Evolutionary conservation across 2,329 filamentous ascomycete species (phyloP).

Genomic region (Cordyceps javanica): DNA sequence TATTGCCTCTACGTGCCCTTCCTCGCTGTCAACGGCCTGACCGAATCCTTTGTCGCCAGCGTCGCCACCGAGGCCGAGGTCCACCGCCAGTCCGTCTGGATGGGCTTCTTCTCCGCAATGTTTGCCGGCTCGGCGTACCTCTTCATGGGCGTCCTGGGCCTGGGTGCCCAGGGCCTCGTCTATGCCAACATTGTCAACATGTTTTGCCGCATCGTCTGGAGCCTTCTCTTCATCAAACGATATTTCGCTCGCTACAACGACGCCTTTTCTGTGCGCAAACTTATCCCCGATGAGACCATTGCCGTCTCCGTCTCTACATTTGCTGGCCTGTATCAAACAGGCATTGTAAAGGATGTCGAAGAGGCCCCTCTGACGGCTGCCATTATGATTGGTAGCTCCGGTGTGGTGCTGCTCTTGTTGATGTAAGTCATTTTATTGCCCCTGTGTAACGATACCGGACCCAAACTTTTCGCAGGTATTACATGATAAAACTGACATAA

Average conservation of each 20-base stretch:
- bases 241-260: slow-evolving; percentile 51
- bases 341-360: slow-evolving; percentile 20
- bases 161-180: slow-evolving; percentile 77
- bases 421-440: slow-evolving; percentile 48
- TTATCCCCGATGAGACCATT: slow-evolving; percentile 25
- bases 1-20: slow-evolving; percentile 95
- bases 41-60: slow-evolving; percentile 87
- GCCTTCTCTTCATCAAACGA: slow-evolving; percentile 59
- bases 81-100: slow-evolving; percentile 72
- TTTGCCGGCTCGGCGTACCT: slow-evolving; percentile 72
- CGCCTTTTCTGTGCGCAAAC: slow-evolving; percentile 20
- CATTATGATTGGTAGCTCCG: slow-evolving; percentile 42
- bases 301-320: slow-evolving; percentile 23
- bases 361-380: slow-evolving; percentile 29
- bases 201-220: slow-evolving; percentile 78
- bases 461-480: slow-evolving; percentile 3
- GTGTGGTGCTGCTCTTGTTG: slow-evolving; percentile 45
- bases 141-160: slow-evolving; percentile 60
- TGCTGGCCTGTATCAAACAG: slow-evolving; percentile 22
- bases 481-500: slow-evolving; percentile 7
- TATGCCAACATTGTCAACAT: slow-evolving; percentile 88
- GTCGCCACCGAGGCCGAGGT: slow-evolving; percentile 73
- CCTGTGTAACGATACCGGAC: background rate
- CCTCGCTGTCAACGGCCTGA: slow-evolving; percentile 83
- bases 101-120: slow-evolving; percentile 71